Percentiles rank a stretch among this genome's conserved stretches.
Conservation (phyloP, 192 early-diverging fungal genomes). For the Gonapodya sp. region DNA sequence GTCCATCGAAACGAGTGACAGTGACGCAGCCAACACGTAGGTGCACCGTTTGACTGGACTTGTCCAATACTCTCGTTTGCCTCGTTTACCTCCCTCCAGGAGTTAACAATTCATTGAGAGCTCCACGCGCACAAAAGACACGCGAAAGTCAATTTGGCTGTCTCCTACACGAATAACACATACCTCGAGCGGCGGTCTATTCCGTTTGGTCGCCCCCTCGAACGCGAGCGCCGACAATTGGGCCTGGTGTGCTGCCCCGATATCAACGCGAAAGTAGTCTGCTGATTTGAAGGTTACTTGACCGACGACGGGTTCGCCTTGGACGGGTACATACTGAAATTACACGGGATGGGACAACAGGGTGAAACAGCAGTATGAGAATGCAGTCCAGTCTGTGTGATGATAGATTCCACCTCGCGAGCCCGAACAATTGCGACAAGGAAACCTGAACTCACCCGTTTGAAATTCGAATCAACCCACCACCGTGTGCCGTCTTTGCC, state of each 20-base stretch:
- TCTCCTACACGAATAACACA: no score
- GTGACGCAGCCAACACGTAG: not conserved
- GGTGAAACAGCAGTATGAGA: not conserved
- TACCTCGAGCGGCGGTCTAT: constrained; percentile 73
- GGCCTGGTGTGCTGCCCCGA: constrained; percentile 84
- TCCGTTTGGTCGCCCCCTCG: constrained; percentile 86
- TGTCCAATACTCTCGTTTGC: no score
- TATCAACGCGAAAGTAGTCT: constrained; percentile 84
- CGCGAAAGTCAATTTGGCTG: no score
- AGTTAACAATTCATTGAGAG: no score
- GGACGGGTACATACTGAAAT: constrained; percentile 71
- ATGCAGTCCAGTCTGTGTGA: not conserved
- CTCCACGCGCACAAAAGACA: no score
- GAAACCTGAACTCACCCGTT: constrained; percentile 39
- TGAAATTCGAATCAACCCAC: constrained; percentile 77
- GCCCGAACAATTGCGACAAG: not conserved
- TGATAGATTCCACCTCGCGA: not conserved
- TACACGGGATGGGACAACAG: not conserved
- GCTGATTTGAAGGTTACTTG: constrained; percentile 52
- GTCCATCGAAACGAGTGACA: not conserved
- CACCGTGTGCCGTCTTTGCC: constrained; percentile 41
- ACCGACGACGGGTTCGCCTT: constrained; percentile 82
- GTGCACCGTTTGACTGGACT: no score
- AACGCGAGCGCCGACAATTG: constrained; percentile 72
- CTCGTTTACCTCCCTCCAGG: no score